phyloP scores from a whole-genome alignment of 2,329 filamentous ascomycete genomes.

The Sclerotinia spermophila region DNA sequence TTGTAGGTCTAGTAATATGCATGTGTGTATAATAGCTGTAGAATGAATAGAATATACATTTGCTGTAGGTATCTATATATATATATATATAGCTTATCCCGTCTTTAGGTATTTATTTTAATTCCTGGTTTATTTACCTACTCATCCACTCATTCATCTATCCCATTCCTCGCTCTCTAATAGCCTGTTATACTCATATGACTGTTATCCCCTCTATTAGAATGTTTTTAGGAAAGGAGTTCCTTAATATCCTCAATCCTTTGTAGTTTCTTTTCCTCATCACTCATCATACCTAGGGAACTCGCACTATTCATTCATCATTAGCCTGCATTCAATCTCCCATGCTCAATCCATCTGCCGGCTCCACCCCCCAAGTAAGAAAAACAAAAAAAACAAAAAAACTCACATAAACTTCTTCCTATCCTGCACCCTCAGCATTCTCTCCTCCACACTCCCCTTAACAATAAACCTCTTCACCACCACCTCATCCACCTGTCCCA shows the following conservation, averaged over 20 bases:
- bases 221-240: constrained; percentile 49
- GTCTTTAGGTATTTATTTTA: too few species aligned
- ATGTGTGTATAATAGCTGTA: too few species aligned
- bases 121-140: background rate
- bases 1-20: too few species aligned
- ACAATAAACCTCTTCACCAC: constrained; percentile 86
- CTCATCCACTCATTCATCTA: background rate
- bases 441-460: constrained; percentile 85
- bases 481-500: constrained; percentile 88
- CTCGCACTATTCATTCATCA: constrained; percentile 63
- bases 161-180: background rate
- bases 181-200: background rate
- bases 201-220: background rate
- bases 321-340: background rate
- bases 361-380: background rate
- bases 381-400: background rate
- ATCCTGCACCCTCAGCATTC: constrained; percentile 92
- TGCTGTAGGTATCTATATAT: background rate
- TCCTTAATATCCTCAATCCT: constrained; percentile 93
- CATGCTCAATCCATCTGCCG: too few species aligned
- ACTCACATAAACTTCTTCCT: constrained; percentile 93
- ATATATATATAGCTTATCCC: background rate
- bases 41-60: too few species aligned
- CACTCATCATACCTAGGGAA: constrained; percentile 88
- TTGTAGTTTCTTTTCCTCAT: constrained; percentile 87